Percentiles rank a stretch among this genome's conserved stretches.
These are phyloP conservation scores for Filosporella fistucella DNA, from an alignment of 495 filamentous ascomycete genomes.

Conservation along the genomic window DNA sequence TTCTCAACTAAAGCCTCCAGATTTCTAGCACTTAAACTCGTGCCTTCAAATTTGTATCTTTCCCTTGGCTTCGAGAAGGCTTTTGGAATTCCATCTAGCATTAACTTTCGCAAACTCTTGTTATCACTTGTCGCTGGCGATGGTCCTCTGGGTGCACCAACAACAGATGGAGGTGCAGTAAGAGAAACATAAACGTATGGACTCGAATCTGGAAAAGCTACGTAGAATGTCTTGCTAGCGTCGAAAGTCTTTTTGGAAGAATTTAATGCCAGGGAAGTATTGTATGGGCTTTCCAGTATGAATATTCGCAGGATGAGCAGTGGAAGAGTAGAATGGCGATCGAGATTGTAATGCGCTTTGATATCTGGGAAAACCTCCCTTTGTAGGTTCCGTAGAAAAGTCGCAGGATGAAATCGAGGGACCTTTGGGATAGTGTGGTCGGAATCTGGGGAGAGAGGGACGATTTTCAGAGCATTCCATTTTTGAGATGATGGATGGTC, in stretches of 20 bases:
- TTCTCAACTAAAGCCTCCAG: constrained; percentile 59
- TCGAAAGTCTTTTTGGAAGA: constrained; percentile 39
- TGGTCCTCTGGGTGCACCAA: constrained; percentile 25
- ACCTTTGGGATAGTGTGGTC: constrained; percentile 40
- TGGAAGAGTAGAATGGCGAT: constrained; percentile 55
- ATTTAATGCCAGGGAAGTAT: constrained; percentile 41
- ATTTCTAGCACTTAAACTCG: constrained; percentile 62
- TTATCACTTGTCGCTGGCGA: constrained; percentile 48
- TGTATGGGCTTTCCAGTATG: constrained; percentile 69
- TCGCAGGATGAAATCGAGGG: constrained; percentile 71
- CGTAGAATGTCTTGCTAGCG: constrained; percentile 61
- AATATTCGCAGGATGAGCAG: constrained; percentile 71
- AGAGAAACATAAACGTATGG: constrained; percentile 72
- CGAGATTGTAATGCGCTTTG: constrained; percentile 75
- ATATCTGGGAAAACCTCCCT: constrained; percentile 65
- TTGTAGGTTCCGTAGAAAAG: constrained; percentile 71
- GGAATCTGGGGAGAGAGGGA: constrained; percentile 34
- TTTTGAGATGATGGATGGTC: constrained; percentile 67
- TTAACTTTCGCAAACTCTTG: constrained; percentile 60
- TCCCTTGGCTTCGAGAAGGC: constrained; percentile 68
- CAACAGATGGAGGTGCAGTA: constrained; percentile 21
- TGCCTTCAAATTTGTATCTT: constrained; percentile 60
- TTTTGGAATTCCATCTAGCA: constrained; percentile 71
- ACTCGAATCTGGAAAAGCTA: constrained; percentile 75
- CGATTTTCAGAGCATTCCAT: constrained; percentile 69